Conservation (phyloP, 305 asterid genomes). For the Rubia balearica region DNA sequence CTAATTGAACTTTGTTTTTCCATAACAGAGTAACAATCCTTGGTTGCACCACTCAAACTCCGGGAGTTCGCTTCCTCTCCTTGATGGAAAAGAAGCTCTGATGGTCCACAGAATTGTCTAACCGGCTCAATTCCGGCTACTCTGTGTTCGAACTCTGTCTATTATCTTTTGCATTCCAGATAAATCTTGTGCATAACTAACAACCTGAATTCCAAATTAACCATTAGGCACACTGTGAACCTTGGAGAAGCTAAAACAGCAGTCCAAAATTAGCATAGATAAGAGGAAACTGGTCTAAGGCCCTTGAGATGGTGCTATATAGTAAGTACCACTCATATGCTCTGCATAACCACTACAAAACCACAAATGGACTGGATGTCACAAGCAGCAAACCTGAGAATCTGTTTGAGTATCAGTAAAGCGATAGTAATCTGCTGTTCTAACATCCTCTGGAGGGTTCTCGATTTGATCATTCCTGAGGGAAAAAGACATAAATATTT, state of each 20-base stretch:
- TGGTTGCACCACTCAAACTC: neutral
- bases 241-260: neutral
- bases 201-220: slow-evolving; percentile 46
- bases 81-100: neutral
- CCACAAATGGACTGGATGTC: slow-evolving; percentile 10
- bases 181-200: slow-evolving; percentile 86
- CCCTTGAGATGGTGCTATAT: neutral
- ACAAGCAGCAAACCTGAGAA: slow-evolving; percentile 62
- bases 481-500: slow-evolving; percentile 14
- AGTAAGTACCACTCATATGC: neutral
- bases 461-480: slow-evolving; percentile 59
- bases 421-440: slow-evolving; percentile 42
- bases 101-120: neutral
- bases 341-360: slow-evolving; percentile 3
- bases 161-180: slow-evolving; percentile 94
- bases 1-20: neutral
- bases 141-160: slow-evolving; percentile 74
- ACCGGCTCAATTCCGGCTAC: slow-evolving; percentile 44
- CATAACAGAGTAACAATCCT: neutral
- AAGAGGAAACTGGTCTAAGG: neutral
- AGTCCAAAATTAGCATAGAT: neutral
- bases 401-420: slow-evolving; percentile 93
- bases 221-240: neutral
- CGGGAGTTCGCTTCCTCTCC: neutral
- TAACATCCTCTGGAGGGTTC: slow-evolving; percentile 31